Conservation (phyloP, 495 filamentous ascomycete species). For the Podospora anserina region DNA sequence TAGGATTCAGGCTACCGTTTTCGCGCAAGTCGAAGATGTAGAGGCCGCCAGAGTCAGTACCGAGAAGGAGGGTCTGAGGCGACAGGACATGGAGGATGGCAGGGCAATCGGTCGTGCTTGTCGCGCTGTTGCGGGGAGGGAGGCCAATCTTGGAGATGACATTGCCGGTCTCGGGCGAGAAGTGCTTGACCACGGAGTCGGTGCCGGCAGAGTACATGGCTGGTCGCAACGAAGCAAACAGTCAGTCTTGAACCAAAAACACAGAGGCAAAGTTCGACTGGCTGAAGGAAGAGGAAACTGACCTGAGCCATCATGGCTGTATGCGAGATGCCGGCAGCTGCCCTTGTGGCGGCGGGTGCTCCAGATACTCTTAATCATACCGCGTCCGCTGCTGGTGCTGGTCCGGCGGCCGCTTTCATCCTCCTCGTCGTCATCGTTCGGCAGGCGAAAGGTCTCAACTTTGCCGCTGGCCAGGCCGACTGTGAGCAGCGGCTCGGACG, state of each 20-base stretch:
- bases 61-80: conserved; percentile 83
- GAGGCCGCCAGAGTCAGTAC: conserved; percentile 82
- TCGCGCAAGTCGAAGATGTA: conserved; percentile 87
- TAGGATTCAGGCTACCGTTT: conserved; percentile 56
- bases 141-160: conserved; percentile 76
- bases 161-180: conserved; percentile 70
- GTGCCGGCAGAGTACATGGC: conserved; percentile 84
- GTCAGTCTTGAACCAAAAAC: conserved; percentile 15
- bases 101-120: conserved; percentile 57
- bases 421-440: conserved; percentile 51
- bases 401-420: conserved; percentile 35
- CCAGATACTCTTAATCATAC: conserved; percentile 80
- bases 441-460: conserved; percentile 81
- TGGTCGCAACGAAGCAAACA: conserved; percentile 24
- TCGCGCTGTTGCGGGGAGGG: conserved; percentile 42
- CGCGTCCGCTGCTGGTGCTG: conserved; percentile 59
- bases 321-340: conserved; percentile 76
- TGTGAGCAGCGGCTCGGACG: conserved; percentile 74
- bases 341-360: conserved; percentile 86
- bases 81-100: conserved; percentile 76
- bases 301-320: conserved; percentile 69
- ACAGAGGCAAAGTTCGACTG: neutral
- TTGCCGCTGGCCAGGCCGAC: conserved; percentile 82
- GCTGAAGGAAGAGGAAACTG: conserved; percentile 14
- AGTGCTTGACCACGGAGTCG: conserved; percentile 86